Base-by-base conservation (phyloP, 2,329 filamentous ascomycete species). In the Periconia sp. region DNA sequence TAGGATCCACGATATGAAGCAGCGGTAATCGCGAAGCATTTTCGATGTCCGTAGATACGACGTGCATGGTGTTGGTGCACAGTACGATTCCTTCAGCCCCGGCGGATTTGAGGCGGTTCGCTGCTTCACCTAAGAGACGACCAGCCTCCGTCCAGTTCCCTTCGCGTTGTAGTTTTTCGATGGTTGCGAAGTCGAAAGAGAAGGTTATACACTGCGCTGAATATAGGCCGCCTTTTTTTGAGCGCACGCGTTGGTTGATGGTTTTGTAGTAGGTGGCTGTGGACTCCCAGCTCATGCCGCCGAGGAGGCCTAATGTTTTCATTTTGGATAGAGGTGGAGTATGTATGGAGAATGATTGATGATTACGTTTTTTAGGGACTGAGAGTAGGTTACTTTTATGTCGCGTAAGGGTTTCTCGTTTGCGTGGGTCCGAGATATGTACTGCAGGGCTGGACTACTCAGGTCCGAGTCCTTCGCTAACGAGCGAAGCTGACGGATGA, bases 251-350 rank as follows among this genome's bases (percentile, higher is more conserved):
- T 7, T 30, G 47, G 9, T 49, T 49, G 19, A 43, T 49, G 20
- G 17, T 20, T 33, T 49, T 37, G 47, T 49, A 49, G 40, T 49
- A 49, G 18, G 20, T 43, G 18, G 43, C 40, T 11, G 47, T 49
- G 20, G 19, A 49, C n/a, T 49, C 40, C 47, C 47, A 35, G 47
- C 37, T 43, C 47, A 49, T 49, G 13, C 47, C 47, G 30, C 47
- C 40, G 20, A 49, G 40, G 14, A 43, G 40, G 40, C 47, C 40
- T 13, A 49, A n/a, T 10, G 37, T 49, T 30, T 49, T 49, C 47
- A 49, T 41, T 8, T 27, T 27, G 23, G 8, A 27, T 27, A 3
- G 8, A 27, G 8, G 5, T 27, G 23, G 23, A 27, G 23, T 3
- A 27, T 27, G 23, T 27, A 27, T 27, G 23, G 5, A 27, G 8